Evolutionary conservation across 345 rosid genomes (phyloP), one percentile per base, ranked within the genome.

Genomic region (Salix koriyanagi): DNA sequence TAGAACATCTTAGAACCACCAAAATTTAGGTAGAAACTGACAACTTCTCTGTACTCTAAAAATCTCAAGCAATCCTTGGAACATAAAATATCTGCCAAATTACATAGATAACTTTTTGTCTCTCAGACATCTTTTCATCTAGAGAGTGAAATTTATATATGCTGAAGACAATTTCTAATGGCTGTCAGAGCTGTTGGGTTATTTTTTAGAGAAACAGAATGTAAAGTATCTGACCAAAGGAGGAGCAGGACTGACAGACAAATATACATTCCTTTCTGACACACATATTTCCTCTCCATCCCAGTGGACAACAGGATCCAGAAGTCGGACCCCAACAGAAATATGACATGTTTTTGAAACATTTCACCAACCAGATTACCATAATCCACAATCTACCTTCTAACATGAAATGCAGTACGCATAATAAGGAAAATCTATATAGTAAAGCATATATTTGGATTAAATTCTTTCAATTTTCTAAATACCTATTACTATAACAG

Each of bases 221-320:
- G 44, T 41, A 10, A 41, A 41, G 4, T 10, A 69, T 28, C 69
- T 65, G 75, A 77, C 71, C 66, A 76, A 39, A 76, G 58, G 12
- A 73, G 48, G 42, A 67, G 69, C 61, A 44, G 61, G 80, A 15
- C 75, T 69, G 79, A 67, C 79, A 36, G 71, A 65, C 60, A 52
- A 75, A 32, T 54, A 76, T 72, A 50, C 71, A 50, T 32, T 36
- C 69, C 46, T 67, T 15, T 28, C 50, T 30, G 75, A 64, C 48
- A 34, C 23, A 36, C 66, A 2, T 67, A 70, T 30, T 74, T 77
- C 68, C 46, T 71, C 66, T 58, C 75, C 64, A 32, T 67, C 26
- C 46, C 61, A 56, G 41, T 50, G 46, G 71, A 86, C 83, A 78
- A 67, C 76, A 86, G 83, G 88, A 86, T 83, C 84, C 87, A 80